Evolutionary conservation across 306 rosid species (phyloP).

Genomic region (Fragaria vesca): DNA sequence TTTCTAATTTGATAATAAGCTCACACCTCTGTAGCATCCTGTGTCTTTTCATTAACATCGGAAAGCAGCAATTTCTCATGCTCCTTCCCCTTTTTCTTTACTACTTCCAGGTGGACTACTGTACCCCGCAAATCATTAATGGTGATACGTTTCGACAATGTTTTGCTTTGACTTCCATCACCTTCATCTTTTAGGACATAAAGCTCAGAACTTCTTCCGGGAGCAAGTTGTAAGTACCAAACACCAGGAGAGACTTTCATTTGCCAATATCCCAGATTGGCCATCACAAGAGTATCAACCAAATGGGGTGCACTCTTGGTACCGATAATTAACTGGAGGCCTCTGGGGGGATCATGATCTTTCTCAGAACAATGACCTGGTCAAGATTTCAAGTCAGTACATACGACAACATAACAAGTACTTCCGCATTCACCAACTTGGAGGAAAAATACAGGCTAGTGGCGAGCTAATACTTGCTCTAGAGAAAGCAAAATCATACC

Average conservation of each 20-base stretch:
- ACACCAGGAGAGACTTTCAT: conserved; percentile 99
- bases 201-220: conserved; percentile 97
- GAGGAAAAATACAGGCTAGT: conserved; percentile 11
- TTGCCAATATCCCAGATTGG: conserved; percentile 99
- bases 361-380: conserved; percentile 98
- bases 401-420: conserved; percentile 9
- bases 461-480: neutral
- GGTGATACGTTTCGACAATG: conserved; percentile 69
- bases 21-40: conserved; percentile 61
- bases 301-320: conserved; percentile 78
- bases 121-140: conserved; percentile 89
- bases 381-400: conserved; percentile 26
- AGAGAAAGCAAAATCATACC: conserved; percentile 47
- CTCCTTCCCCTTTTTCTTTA: conserved; percentile 89
- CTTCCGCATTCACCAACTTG: conserved; percentile 8
- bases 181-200: conserved; percentile 69
- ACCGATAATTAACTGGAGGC: conserved; percentile 96
- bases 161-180: conserved; percentile 51
- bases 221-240: conserved; percentile 97
- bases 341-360: conserved; percentile 89
- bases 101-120: conserved; percentile 88
- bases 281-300: conserved; percentile 98
- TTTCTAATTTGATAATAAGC: conserved; percentile 8
- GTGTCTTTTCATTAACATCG: conserved; percentile 44
- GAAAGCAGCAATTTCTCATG: conserved; percentile 73